Base-by-base conservation (phyloP, 1,284 basidiomycete species). In the Inonotus hispidus region DNA sequence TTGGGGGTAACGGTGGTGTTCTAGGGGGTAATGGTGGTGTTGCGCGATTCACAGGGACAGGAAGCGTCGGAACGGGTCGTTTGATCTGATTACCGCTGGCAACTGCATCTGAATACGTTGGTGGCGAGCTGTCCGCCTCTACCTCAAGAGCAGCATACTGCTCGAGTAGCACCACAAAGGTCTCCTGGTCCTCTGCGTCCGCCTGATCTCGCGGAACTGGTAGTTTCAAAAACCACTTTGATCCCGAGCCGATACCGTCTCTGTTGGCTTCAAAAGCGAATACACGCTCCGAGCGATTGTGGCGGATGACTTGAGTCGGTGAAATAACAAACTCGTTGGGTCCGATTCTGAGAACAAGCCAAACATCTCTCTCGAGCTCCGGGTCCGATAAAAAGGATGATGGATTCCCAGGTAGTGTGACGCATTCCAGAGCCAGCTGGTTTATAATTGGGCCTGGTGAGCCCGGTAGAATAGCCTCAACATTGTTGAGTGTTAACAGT, bases 81-180 rank as follows among this genome's bases (percentile, higher is more conserved):
- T 62, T 62, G 6, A 32, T 32, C 29, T 45, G 29, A 5, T n/a
- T 8, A n/a, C 37, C n/a, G 46, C 41, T 58, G 11, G 45, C 47
- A 16, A 16, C 23, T 3, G 38, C 23, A n/a, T 41, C 37, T 10
- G 43, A 43, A 38, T 52, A 56, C 8, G 25, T 35, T 27, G 63
- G 56, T 35, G 54, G 52, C 14, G 58, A 53, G 11, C 45, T 38
- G 41, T 63, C 47, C 23, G 38, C 23, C 10, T 54, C 50, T 37
- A 66, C 66, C 47, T 66, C 65, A 4, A 79, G 65, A 11, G 67
- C 69, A 10, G 80, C 82, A 68, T 92, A 92, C 68, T 92, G 88
- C 14, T 79, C 71, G 4, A 92, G 69, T 50, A 92, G 78, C 23
- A 82, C 79, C 67, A 92, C 88, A 61, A 92, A 84, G 0, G 84